phyloP scores from a whole-genome alignment of 192 early-diverging fungal genomes.

The Gonapodya sp. region DNA sequence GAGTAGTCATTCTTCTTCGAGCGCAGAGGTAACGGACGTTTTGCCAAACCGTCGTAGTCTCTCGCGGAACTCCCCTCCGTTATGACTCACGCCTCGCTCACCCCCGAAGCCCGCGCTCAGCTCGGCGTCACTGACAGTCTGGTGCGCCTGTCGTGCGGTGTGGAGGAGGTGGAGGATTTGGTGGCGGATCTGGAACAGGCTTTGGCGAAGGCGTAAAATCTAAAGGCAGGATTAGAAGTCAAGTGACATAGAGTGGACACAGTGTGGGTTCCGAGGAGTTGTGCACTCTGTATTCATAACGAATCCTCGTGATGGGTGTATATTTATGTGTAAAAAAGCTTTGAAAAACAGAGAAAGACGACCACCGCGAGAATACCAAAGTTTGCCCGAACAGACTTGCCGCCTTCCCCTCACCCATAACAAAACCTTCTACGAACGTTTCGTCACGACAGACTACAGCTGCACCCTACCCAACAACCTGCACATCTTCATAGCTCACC shows the following conservation, averaged over 20 bases:
- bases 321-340: neutral
- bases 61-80: conserved; percentile 86
- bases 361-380: no score
- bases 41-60: conserved; percentile 21
- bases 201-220: conserved; percentile 25
- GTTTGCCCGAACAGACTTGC: no score
- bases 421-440: neutral
- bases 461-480: neutral
- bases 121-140: conserved; percentile 91
- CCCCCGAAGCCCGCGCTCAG: conserved; percentile 68
- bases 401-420: neutral
- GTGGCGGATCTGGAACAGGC: conserved; percentile 63
- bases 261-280: neutral
- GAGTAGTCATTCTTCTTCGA: neutral
- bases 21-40: no score
- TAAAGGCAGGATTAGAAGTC: neutral
- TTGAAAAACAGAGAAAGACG: no score
- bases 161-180: conserved; percentile 85
- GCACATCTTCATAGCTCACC: neutral
- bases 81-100: conserved; percentile 93
- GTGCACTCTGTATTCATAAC: neutral
- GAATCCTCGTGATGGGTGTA: neutral
- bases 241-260: neutral
- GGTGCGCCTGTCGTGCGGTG: conserved; percentile 84
- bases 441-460: neutral